Evolutionary conservation across 208 protist species (phyloP).

Genomic region (Endotrypanum monterogeii): DNA sequence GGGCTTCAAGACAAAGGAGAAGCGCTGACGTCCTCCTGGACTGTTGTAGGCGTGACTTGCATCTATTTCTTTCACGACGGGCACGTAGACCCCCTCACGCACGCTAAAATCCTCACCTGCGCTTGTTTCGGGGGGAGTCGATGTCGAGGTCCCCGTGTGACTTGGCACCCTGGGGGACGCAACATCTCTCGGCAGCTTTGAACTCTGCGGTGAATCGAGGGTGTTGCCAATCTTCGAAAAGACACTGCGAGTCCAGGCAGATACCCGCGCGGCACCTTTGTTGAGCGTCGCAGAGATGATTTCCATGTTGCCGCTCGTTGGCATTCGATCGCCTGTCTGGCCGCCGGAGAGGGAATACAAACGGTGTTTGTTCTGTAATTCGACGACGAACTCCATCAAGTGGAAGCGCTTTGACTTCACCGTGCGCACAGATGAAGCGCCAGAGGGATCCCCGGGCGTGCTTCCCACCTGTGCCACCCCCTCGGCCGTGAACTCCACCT

Average conservation of each 20-base stretch:
- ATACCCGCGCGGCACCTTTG: slow-evolving; percentile 49
- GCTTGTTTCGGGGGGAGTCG: too few relatives aligned
- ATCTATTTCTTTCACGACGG: slow-evolving; percentile 44
- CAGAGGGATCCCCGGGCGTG: not conserved
- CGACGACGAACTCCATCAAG: slow-evolving; percentile 45
- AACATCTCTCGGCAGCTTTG: slow-evolving; percentile 16
- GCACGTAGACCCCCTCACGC: slow-evolving; percentile 33
- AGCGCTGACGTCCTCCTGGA: slow-evolving; percentile 42
- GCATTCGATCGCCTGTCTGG: slow-evolving; percentile 31
- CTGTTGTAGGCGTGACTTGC: slow-evolving; percentile 67
- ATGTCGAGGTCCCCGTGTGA: too few relatives aligned
- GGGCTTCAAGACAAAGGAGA: slow-evolving; percentile 46
- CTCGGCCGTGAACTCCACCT: slow-evolving; percentile 45
- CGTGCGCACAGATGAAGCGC: not conserved
- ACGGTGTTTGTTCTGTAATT: slow-evolving; percentile 51
- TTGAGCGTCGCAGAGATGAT: slow-evolving; percentile 45
- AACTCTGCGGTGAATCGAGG: not conserved
- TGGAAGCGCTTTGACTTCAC: slow-evolving; percentile 56
- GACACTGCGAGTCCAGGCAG: slow-evolving; percentile 42
- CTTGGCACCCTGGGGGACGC: slow-evolving; percentile 5
- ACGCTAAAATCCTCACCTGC: not conserved
- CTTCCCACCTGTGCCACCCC: slow-evolving; percentile 6
- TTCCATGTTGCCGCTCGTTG: slow-evolving; percentile 63
- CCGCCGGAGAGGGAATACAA: slow-evolving; percentile 39
- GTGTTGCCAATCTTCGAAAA: slow-evolving; percentile 29